Conservation (phyloP, 495 filamentous ascomycete species). For the Penicillium dipodomyicola region DNA sequence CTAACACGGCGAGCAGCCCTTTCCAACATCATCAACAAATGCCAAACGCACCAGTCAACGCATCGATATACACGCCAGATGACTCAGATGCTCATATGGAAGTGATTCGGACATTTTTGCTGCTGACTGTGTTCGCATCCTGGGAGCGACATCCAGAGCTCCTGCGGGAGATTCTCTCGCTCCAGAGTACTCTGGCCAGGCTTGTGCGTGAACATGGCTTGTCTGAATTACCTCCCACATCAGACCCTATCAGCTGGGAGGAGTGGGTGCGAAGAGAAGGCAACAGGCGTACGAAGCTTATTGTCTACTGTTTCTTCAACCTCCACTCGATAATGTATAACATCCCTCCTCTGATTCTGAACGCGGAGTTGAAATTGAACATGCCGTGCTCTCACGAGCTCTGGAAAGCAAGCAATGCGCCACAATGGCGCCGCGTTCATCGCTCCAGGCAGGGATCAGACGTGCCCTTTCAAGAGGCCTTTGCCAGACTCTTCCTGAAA, state of each 20-base stretch:
- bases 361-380: conserved; percentile 48
- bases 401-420: conserved; percentile 49
- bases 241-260: conserved; percentile 46
- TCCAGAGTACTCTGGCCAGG: conserved; percentile 49
- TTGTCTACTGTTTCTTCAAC: conserved; percentile 56
- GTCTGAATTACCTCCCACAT: conserved; percentile 31
- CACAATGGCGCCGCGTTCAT: conserved; percentile 45
- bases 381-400: conserved; percentile 51
- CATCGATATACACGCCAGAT: conserved; percentile 40
- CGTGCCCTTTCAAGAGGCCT: conserved; percentile 49
- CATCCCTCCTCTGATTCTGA: conserved; percentile 51
- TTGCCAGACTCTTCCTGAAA: conserved; percentile 46
- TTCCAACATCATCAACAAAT: conserved; percentile 40
- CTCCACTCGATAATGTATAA: conserved; percentile 56
- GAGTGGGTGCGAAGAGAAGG: conserved; percentile 51
- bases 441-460: conserved; percentile 38
- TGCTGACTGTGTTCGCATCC: conserved; percentile 52
- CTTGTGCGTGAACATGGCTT: conserved; percentile 51
- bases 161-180: conserved; percentile 48
- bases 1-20: conserved; percentile 41
- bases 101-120: conserved; percentile 47
- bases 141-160: conserved; percentile 53
- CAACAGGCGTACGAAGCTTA: conserved; percentile 50
- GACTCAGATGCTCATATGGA: conserved; percentile 53
- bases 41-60: conserved; percentile 29